Base-by-base conservation (phyloP, 352 stramenopile species). In the Globisporangium acanthophoron region DNA sequence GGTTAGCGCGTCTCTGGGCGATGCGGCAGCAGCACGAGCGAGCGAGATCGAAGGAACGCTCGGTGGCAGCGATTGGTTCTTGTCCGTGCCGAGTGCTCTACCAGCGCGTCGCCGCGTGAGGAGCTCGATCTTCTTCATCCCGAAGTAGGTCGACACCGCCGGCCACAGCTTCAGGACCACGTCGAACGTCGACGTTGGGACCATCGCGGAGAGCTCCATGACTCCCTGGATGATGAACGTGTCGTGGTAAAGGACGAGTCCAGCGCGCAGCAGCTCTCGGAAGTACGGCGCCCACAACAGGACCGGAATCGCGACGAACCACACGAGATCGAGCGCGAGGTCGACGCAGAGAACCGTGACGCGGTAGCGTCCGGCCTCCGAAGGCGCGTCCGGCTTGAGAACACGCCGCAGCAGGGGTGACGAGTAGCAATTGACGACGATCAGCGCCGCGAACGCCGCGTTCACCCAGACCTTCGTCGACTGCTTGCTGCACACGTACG, bases 381-480 rank as follows among this genome's bases (percentile, higher is more conserved):
- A 24, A 18, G 20, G 8, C 16, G 18, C 13, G 1, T 13, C 20
- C 1, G 50, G 20, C 11, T 37, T 45, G 33, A 15, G 20, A 16
- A 58, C 11, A 1, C 33, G 31, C 13, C 57, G 56, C 1, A 62
- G 37, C 0, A 63, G 13, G 12, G 50, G 55, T 12, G 46, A 61
- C 39, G 64, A 66, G 47, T 56, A 44, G 54, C 64, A 70, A 51
- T 66, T 70, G 58, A 55, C 20, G 4, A 56, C 43, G 33, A 67
- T 64, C n/a, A 70, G 50, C 12, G 35, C 45, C 1, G 35, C 54
- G 21, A 50, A 70, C 12, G 21, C 48, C 2, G 54, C 8, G 51
- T 67, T 70, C n/a, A 70, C 43, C 49, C 46, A 70, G 31, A 61
- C 3, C 40, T 66, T 70, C 35, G 54, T 24, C 21, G 59, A 64